Evolutionary conservation across 1,284 basidiomycete species (phyloP).

Genomic region (Cryptococcus sp.): DNA sequence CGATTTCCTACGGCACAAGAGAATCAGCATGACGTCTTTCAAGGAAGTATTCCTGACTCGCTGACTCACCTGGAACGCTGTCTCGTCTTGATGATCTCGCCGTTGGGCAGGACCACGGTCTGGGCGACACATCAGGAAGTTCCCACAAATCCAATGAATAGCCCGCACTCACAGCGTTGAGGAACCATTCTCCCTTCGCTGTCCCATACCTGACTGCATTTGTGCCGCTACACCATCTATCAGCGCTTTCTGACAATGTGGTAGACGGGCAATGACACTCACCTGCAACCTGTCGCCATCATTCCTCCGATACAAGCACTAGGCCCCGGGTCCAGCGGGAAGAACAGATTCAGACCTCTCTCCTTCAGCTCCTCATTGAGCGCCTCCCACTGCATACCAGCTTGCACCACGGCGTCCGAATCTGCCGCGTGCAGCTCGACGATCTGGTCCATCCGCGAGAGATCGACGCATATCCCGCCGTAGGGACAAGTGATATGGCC

Average conservation of each 20-base stretch:
- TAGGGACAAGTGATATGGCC: conserved; percentile 47
- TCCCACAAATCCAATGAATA: no score
- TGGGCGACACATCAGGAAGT: conserved; percentile 35
- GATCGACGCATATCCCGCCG: conserved; percentile 79
- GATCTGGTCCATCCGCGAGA: conserved; percentile 80
- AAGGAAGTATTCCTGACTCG: no score
- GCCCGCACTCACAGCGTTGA: conserved; percentile 63
- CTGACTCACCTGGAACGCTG: conserved; percentile 60
- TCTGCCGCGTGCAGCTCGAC: conserved; percentile 66
- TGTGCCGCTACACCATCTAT: conserved; percentile 54
- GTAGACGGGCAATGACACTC: conserved; percentile 2
- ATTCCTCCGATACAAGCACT: conserved; percentile 87
- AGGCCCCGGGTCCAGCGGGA: conserved; percentile 68
- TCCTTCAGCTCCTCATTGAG: conserved; percentile 73
- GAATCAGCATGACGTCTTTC: neutral
- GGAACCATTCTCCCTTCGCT: conserved; percentile 75
- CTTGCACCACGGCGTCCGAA: conserved; percentile 75
- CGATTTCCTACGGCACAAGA: conserved; percentile 63
- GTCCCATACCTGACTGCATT: conserved; percentile 86
- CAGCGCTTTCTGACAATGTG: neutral
- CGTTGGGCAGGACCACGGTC: conserved; percentile 83
- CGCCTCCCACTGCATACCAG: conserved; percentile 78
- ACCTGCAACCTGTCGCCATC: conserved; percentile 68
- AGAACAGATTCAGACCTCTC: conserved; percentile 76
- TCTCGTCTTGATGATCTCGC: conserved; percentile 88